Evolutionary conservation across 2,329 filamentous ascomycete species (phyloP), one percentile per base, ranked within the genome.

Genomic region (Diplodia intermedia): DNA sequence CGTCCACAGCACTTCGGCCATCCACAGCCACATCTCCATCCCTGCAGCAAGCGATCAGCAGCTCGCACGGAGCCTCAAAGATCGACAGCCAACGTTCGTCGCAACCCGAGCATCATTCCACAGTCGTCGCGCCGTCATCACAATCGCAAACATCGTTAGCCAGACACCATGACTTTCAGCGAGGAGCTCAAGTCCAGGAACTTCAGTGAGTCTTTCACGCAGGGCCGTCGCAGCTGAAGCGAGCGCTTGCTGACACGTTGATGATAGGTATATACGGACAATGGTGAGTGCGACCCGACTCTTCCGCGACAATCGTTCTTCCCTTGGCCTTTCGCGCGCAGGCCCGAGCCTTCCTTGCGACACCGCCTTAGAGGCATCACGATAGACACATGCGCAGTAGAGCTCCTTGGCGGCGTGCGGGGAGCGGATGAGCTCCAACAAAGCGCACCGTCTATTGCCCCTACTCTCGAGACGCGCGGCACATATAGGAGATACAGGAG

Each of bases 241-340:
- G 71, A 70, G 67, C 62, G 66, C 66, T 69, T 73, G 71, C 78
- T 80, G 73, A 81, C 74, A 69, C 70, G 71, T 74, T 66, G 43
- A 70, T 70, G 43, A 38, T 68, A 89, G 87, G 87, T 80, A 90
- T 90, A 78, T 90, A 89, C 77, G 88, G 86, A 73, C 88, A 89
- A 88, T 90, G 88, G 87, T 89, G 76, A 80, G 85, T 84, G 67
- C 67, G 56, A 23, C 65, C 53, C 61, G 36, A 56, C 12, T 29
- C 26, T 47, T 52, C 43, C 15, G 47, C 47, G 60, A 63, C 60
- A 52, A 63, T 63, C 47, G 47, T 47, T 18, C 26, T 23, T 55
- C 38, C 40, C n/a, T 40, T 29, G 36, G 15, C 18, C 65, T 40
- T n/a, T 23, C 38, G 49, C 9, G 20, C 23, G n/a, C 50, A 38